A percentile compares a stretch with the other conserved stretches of the same genome.
Conservation (phyloP, 306 rosid species). For the Cyamopsis tetragonoloba region DNA sequence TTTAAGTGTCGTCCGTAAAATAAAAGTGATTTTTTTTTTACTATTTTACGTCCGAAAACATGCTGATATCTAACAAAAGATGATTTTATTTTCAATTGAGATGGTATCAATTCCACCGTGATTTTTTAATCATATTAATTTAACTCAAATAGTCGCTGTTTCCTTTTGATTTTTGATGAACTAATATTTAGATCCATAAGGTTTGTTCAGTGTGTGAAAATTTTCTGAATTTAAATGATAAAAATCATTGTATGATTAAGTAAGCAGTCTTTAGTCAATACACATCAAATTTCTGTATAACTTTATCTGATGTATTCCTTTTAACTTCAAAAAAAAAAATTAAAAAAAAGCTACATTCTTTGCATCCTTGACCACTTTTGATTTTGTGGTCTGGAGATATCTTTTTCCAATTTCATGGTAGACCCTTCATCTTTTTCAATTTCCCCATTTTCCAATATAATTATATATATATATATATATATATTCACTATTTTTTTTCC, state of each 20-base stretch:
- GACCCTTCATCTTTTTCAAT: slow-evolving; percentile 31
- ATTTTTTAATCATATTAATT: no score
- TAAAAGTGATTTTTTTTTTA: no score
- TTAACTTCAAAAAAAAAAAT: slow-evolving; percentile 31
- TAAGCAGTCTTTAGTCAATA: slow-evolving; percentile 18
- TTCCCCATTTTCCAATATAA: background rate
- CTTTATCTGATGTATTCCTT: slow-evolving; percentile 45
- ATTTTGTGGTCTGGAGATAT: slow-evolving; percentile 22
- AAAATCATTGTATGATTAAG: background rate
- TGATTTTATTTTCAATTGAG: no score
- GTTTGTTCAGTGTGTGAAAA: background rate
- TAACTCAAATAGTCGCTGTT: slow-evolving; percentile 1
- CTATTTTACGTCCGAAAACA: no score
- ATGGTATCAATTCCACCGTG: no score
- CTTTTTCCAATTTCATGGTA: slow-evolving; percentile 40
- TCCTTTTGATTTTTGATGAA: background rate
- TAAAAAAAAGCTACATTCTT: slow-evolving; percentile 34
- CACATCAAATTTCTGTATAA: slow-evolving; percentile 12
- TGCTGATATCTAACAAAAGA: no score
- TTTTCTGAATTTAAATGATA: background rate
- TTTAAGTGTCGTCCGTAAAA: no score
- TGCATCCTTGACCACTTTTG: slow-evolving; percentile 37
- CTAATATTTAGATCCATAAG: background rate
- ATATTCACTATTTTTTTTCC: no score
- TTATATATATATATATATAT: no score